Evolutionary conservation across 2,329 filamentous ascomycete genomes (phyloP), one percentile per base, ranked within the genome.

Genomic region (Penicillium janthinellum): DNA sequence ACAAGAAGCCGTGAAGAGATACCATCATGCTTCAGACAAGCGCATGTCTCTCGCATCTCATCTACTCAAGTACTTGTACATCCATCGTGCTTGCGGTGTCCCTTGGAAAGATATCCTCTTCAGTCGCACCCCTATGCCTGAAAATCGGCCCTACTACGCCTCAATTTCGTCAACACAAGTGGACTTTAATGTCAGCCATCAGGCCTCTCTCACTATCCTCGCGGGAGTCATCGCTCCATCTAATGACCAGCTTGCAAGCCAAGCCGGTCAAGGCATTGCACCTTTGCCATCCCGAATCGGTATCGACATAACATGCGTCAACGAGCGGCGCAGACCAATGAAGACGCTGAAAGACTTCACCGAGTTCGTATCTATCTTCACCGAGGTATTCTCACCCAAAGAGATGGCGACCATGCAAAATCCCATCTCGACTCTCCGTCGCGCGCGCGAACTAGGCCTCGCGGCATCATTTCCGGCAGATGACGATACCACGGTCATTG

Each of bases 151-250:
- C 0, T 87, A 82, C 67, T 87, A 65, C 41, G 52, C 61, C 4
- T 62, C 64, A 15, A 49, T 22, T 5, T 82, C 57, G 74, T 82
- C 11, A 75, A 84, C 22, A 70, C 77, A 65, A 10, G 74, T 87
- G 39, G 85, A 88, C 63, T 89, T 89, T 77, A 89, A 89, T 63
- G 80, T 88, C 56, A 86, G 83, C 35, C 86, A 89, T 63, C 86
- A 89, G 72, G 85, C 84, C 17, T 85, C 84, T 0, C 74, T 89
- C 3, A 84, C 88, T n/a, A 80, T 81, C 0, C 73, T 89, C 5
- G 82, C 86, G 0, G 84, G 86, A 12, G 79, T 76, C 20, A 64
- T 71, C 8, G 70, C 70, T 7, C 69, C 65, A n/a, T 28, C 42
- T 20, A 1, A 47, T 5, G 47, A 47, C 6, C 54, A 52, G 15